Evolutionary conservation across 495 filamentous ascomycete genomes (phyloP).

Genomic region (Hypoxylon crocopeplum): DNA sequence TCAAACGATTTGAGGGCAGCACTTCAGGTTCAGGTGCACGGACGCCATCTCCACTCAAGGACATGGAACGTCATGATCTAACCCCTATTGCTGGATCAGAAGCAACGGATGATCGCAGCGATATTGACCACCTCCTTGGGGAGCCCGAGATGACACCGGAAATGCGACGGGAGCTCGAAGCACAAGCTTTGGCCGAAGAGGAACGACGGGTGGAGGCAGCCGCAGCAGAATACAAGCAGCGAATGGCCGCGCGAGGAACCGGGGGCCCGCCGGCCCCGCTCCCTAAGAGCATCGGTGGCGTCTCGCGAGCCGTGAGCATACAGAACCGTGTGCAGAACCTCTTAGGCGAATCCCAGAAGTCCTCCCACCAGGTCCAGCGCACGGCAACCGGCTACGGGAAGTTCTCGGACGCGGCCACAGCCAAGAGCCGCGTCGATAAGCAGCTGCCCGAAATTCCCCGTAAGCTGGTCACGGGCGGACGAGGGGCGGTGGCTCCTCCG

Average conservation of each 20-base stretch:
- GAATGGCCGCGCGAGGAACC: conserved; percentile 65
- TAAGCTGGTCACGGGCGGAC: conserved; percentile 26
- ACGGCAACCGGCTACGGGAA: conserved; percentile 90
- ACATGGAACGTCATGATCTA: conserved; percentile 59
- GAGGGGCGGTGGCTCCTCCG: conserved; percentile 21
- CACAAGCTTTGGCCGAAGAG: conserved; percentile 82
- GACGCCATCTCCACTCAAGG: conserved; percentile 63
- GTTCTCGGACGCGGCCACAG: conserved; percentile 65
- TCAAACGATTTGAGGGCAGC: conserved; percentile 85
- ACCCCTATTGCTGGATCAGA: conserved; percentile 82
- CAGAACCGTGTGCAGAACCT: conserved; percentile 88
- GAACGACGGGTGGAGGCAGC: conserved; percentile 91
- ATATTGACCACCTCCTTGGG: conserved; percentile 65
- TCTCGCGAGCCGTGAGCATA: conserved; percentile 76
- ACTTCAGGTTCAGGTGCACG: conserved; percentile 51
- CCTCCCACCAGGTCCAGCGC: conserved; percentile 61
- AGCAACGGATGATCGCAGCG: conserved; percentile 70
- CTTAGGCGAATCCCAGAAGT: conserved; percentile 77
- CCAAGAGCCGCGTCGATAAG: conserved; percentile 34
- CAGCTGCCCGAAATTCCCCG: conserved; percentile 29
- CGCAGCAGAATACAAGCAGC: conserved; percentile 86
- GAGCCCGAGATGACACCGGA: conserved; percentile 81
- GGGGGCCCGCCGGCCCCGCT: conserved; percentile 52
- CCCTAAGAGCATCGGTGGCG: conserved; percentile 61
- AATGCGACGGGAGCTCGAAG: conserved; percentile 88